A percentile compares a stretch with the other conserved stretches of the same genome.
Conservation (phyloP, 2,329 filamentous ascomycete genomes). For the Fusarium udum region DNA sequence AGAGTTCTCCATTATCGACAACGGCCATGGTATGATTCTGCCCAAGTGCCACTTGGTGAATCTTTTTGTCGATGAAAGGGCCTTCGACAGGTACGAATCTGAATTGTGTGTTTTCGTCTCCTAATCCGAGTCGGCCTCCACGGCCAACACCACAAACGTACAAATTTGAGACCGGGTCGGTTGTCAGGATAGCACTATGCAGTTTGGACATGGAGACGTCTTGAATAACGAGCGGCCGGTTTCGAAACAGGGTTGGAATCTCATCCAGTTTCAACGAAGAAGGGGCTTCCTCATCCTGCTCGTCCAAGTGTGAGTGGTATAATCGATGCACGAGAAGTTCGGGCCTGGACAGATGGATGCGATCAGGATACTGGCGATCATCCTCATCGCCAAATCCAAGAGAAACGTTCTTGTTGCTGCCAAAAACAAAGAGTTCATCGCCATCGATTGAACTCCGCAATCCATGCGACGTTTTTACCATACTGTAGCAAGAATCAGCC, state of each 20-base stretch:
- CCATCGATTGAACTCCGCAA: constrained; percentile 54
- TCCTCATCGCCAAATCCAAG: constrained; percentile 95
- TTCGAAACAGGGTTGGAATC: constrained; percentile 77
- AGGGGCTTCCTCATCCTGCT: constrained; percentile 50
- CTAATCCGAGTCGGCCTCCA: constrained; percentile 87
- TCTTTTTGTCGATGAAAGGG: constrained; percentile 77
- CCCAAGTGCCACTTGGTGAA: constrained; percentile 82
- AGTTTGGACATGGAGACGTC: constrained; percentile 91
- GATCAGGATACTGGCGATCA: constrained; percentile 92
- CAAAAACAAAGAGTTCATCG: constrained; percentile 92
- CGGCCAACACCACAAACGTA: constrained; percentile 93
- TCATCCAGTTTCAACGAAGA: constrained; percentile 53
- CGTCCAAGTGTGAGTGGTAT: constrained; percentile 71
- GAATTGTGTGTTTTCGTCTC: constrained; percentile 90
- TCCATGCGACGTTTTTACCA: constrained; percentile 27
- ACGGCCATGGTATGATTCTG: constrained; percentile 92
- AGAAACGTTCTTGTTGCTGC: constrained; percentile 94
- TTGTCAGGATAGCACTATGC: constrained; percentile 87
- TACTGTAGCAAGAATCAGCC: constrained; percentile 33
- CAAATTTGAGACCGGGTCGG: constrained; percentile 87
- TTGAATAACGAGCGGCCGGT: constrained; percentile 77
- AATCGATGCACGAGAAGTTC: constrained; percentile 79
- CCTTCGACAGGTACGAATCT: constrained; percentile 84
- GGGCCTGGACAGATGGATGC: constrained; percentile 78
- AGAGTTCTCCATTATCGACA: constrained; percentile 86